Base-by-base conservation (phyloP, 345 rosid species). In the Eucalyptus globulus region DNA sequence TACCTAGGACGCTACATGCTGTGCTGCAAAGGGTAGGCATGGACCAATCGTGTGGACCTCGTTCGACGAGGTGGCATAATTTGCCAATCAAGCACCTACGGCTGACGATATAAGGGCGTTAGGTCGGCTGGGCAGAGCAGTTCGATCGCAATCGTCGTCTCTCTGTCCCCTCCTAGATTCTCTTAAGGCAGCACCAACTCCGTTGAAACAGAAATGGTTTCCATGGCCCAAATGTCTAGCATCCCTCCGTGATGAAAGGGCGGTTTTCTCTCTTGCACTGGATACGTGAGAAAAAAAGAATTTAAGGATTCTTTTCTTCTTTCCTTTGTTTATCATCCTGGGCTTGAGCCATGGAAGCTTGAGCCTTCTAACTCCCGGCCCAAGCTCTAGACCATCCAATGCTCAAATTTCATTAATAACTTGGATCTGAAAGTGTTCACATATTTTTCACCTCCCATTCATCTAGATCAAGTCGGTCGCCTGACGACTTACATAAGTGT, bases 401-500 rank as follows among this genome's bases (percentile, higher is more conserved):
- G 56, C 17, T 51, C 56, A 51, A 51, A 51, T 51, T 51, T 51
- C 56, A 51, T 17, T 51, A 51, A 3, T 51, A 3, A 17, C 22
- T 17, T 51, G 3, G 56, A 51, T 51, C 21, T 7, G 22, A 69
- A 31, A n/a, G 3, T 31, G 21, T 17, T 17, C 40, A 19, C 26
- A 10, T 19, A 72, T 37, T 37, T 34, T 72, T 5, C 81, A 72
- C 14, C 45, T 37, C 81, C 26, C 81, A 19, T 17, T 40, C 43
- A n/a, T 72, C 45, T 72, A 13, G 81, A 72, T 72, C 14, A 4
- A 17, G 44, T 19, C 14, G 3, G 14, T 37, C 14, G 8, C 17
- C 80, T 69, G 44, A 11, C 2, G 4, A 2, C 24, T 69, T 6
- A 9, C 2, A 9, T 69, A 9, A 0, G 9, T 31, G 11, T 8